Evolutionary conservation across 805 yeast genomes (phyloP).

Genomic region (baker's yeast (Saccharomyces cerevisiae)): DNA sequence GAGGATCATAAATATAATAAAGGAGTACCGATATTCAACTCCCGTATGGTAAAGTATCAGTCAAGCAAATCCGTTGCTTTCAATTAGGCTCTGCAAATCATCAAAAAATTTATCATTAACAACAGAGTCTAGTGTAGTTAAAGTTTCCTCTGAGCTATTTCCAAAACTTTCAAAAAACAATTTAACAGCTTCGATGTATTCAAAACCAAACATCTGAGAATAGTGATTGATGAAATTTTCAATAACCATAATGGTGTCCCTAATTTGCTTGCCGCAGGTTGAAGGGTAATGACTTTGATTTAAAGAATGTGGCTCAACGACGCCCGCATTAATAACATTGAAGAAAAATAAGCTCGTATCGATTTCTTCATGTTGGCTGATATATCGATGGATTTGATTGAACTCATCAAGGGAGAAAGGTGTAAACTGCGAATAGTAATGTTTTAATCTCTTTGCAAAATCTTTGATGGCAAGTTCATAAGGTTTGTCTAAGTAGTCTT

Average conservation of each 20-base stretch:
- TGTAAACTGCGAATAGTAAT: slow-evolving; percentile 35
- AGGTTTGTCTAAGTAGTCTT: slow-evolving; percentile 48
- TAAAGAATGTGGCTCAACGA: slow-evolving; percentile 4
- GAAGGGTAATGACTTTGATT: slow-evolving; percentile 12
- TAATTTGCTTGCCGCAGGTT: slow-evolving; percentile 9
- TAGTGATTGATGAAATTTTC: slow-evolving; percentile 19
- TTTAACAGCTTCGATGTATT: slow-evolving; percentile 17
- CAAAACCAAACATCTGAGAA: slow-evolving; percentile 15
- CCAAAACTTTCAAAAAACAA: slow-evolving; percentile 6
- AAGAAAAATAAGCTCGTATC: slow-evolving; percentile 16
- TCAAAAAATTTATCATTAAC: slow-evolving; percentile 15
- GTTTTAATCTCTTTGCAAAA: slow-evolving; percentile 47
- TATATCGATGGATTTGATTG: slow-evolving; percentile 6
- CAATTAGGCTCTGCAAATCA: slow-evolving; percentile 6
- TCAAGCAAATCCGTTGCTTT: slow-evolving; percentile 1
- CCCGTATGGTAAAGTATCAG: background rate
- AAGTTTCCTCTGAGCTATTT: slow-evolving; percentile 2
- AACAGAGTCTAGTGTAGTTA: slow-evolving; percentile 10
- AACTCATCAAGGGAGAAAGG: slow-evolving; percentile 23
- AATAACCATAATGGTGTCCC: slow-evolving; percentile 11
- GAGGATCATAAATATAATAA: background rate
- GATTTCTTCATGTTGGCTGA: slow-evolving; percentile 7
- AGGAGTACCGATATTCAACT: background rate
- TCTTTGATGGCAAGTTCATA: slow-evolving; percentile 48
- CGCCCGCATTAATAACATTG: slow-evolving; percentile 17